Percentiles rank a stretch among this genome's conserved stretches.
phyloP scores from a whole-genome alignment of 2,329 filamentous ascomycete genomes.

The Fusarium siculi region DNA sequence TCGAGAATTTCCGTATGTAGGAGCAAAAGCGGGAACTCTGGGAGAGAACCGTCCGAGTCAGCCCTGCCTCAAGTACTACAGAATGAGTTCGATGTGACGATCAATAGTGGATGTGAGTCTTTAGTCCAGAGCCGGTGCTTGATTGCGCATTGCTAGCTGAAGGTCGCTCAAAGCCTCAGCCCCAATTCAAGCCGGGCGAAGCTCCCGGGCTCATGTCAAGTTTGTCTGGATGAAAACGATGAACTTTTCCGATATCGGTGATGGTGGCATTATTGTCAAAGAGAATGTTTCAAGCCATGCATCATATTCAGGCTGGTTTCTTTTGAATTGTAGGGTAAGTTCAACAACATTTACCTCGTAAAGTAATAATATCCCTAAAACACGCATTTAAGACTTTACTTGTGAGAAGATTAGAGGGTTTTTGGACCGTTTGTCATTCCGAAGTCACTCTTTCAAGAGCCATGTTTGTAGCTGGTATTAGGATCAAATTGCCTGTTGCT shows the following conservation, averaged over 20 bases:
- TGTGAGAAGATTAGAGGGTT: neutral
- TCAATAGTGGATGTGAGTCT: neutral
- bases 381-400: too few relatives aligned
- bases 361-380: neutral
- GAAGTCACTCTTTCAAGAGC: too few relatives aligned
- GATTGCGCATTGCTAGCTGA: neutral
- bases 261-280: neutral
- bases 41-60: conserved; percentile 3
- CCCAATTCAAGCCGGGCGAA: neutral
- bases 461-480: neutral
- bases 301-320: neutral
- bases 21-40: neutral
- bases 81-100: neutral
- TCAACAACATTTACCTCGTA: neutral
- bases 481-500: neutral
- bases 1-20: neutral
- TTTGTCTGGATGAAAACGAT: neutral
- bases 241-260: neutral
- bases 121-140: neutral
- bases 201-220: neutral
- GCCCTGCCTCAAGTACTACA: conserved; percentile 19
- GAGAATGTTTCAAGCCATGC: neutral
- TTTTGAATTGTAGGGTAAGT: neutral
- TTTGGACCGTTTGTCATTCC: too few relatives aligned
- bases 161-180: neutral